Percentiles rank a stretch among this genome's conserved stretches.
phyloP scores from a whole-genome alignment of 2,329 filamentous ascomycete genomes.

The Penicillium thymicola region DNA sequence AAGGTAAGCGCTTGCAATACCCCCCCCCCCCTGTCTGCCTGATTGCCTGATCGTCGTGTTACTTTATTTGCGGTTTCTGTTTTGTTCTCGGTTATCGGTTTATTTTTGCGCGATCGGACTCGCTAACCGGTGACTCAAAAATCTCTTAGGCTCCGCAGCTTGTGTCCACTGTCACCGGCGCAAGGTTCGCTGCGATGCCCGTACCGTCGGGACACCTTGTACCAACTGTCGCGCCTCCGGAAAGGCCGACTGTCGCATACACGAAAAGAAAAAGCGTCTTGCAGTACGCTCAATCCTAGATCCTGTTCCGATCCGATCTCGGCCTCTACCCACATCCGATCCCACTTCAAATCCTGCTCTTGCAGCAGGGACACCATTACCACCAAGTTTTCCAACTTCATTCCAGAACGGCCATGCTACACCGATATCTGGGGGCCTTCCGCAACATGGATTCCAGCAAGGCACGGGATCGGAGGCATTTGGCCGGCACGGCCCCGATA shows the following conservation, averaged over 20 bases:
- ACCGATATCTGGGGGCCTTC: slow-evolving; percentile 14
- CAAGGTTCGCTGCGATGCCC: slow-evolving; percentile 52
- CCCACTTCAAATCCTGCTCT: slow-evolving; percentile 20
- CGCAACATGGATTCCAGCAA: slow-evolving; percentile 19
- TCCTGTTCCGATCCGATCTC: slow-evolving; percentile 47
- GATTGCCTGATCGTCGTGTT: neutral
- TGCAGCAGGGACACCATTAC: slow-evolving; percentile 17
- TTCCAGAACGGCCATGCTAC: slow-evolving; percentile 22
- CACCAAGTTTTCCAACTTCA: slow-evolving; percentile 28
- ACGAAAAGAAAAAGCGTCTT: slow-evolving; percentile 51
- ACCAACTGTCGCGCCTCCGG: slow-evolving; percentile 48
- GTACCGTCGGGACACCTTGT: slow-evolving; percentile 47
- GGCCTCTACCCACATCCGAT: slow-evolving; percentile 33
- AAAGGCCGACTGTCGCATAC: slow-evolving; percentile 45
- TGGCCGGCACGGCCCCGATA: slow-evolving; percentile 27
- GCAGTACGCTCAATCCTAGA: slow-evolving; percentile 41
- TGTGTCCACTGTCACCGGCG: slow-evolving; percentile 51
- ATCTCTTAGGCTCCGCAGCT: slow-evolving; percentile 39
- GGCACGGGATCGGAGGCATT: slow-evolving; percentile 22
- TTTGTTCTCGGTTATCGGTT: neutral
- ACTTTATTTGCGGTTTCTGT: neutral
- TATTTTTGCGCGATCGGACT: neutral
- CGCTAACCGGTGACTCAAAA: slow-evolving; percentile 17
- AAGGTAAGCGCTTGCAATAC: slow-evolving; percentile 27
- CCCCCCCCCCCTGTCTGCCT: neutral